phyloP scores from a whole-genome alignment of 805 yeast species.

The Metschnikowia cerradonensis region DNA sequence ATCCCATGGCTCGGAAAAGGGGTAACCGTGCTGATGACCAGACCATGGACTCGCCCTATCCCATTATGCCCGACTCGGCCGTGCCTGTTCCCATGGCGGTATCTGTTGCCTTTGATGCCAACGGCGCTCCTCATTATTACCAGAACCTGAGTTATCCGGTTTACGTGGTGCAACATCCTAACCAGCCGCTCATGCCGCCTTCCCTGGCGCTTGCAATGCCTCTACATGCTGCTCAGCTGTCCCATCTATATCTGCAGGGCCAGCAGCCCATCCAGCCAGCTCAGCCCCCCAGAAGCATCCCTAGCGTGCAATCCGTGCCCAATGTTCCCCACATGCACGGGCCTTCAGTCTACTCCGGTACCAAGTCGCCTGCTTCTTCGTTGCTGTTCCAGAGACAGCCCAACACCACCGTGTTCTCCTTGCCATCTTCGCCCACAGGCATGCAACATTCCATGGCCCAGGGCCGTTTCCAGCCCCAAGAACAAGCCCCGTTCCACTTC shows the following conservation, averaged over 20 bases:
- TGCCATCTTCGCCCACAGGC: slow-evolving; percentile 29
- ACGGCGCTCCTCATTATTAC: slow-evolving; percentile 30
- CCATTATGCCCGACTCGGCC: slow-evolving; percentile 7
- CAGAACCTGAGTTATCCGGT: slow-evolving; percentile 32
- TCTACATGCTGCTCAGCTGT: slow-evolving; percentile 1
- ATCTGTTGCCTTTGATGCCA: slow-evolving; percentile 30
- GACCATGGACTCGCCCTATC: slow-evolving; percentile 6
- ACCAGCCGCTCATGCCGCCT: slow-evolving; percentile 3
- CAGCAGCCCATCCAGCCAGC: slow-evolving; percentile 4
- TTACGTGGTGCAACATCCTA: slow-evolving; percentile 28
- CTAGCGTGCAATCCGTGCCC: slow-evolving; percentile 9
- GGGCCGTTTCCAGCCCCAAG: background rate
- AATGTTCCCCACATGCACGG: slow-evolving; percentile 6
- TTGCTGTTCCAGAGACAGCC: slow-evolving; percentile 7
- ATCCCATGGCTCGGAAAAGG: slow-evolving; percentile 33
- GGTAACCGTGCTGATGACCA: slow-evolving; percentile 9
- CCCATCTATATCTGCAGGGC: slow-evolving; percentile 2
- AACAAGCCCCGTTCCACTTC: slow-evolving; percentile 1
- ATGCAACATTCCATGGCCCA: slow-evolving; percentile 3
- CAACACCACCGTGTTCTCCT: slow-evolving; percentile 24
- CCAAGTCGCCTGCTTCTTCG: background rate
- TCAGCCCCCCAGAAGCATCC: background rate
- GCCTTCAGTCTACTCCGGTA: background rate
- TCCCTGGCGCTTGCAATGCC: slow-evolving; percentile 13
- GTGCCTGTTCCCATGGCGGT: slow-evolving; percentile 16